Evolutionary conservation across 768 basidiomycete genomes (phyloP).

Genomic region (Pholiota microspora): DNA sequence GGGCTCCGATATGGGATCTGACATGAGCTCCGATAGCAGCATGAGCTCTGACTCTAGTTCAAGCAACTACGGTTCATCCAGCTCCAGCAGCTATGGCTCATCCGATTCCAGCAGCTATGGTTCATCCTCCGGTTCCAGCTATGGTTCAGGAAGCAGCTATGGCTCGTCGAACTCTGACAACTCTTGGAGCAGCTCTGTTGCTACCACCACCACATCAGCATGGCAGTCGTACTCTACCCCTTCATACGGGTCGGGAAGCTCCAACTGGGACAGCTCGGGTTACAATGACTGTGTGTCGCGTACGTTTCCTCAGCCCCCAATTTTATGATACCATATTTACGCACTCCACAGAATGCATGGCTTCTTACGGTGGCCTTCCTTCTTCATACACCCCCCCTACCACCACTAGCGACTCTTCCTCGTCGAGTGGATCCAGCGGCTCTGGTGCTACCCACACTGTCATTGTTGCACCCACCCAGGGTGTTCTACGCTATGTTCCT

Average conservation of each 20-base stretch:
- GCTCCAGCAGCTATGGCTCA: conserved; percentile 17
- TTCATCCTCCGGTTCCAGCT: conserved; percentile 14
- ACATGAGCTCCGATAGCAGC: conserved; percentile 4
- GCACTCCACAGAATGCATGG: conserved; percentile 60
- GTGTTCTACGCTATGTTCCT: conserved; percentile 73
- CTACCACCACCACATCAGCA: conserved; percentile 16
- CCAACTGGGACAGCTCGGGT: conserved; percentile 52
- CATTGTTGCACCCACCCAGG: conserved; percentile 75
- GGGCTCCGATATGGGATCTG: conserved; percentile 1
- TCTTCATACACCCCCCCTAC: conserved; percentile 22
- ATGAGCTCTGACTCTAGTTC: conserved; percentile 8
- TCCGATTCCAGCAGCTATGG: conserved; percentile 14
- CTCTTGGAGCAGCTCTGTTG: conserved; percentile 6
- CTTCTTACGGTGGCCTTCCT: conserved; percentile 46
- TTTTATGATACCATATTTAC: background rate
- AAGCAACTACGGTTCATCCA: conserved; percentile 4
- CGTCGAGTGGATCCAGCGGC: conserved; percentile 35
- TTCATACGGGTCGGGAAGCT: conserved; percentile 62
- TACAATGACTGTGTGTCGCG: conserved; percentile 73
- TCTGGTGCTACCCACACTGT: conserved; percentile 68
- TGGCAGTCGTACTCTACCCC: conserved; percentile 35
- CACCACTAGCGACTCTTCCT: conserved; percentile 25
- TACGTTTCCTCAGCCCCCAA: conserved; percentile 34
- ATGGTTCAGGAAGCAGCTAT: conserved; percentile 20
- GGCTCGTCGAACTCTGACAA: conserved; percentile 6